Percentiles rank a stretch among this genome's conserved stretches.
These are phyloP conservation scores for Penicillium griseofulvum DNA, from an alignment of 2,329 filamentous ascomycete species.

Conservation along the genomic window DNA sequence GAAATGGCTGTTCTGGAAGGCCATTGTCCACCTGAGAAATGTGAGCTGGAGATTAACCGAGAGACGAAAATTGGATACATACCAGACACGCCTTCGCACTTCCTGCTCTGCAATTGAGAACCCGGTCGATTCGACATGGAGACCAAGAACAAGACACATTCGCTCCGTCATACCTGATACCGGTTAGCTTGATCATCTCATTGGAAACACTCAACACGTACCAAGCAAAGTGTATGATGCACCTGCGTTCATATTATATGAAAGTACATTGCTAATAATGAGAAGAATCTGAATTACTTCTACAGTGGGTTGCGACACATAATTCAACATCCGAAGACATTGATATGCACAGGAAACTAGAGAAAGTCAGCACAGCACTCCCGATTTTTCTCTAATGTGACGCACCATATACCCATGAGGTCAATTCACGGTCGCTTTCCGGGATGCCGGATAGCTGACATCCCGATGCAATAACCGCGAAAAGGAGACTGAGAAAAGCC, in stretches of 20 bases:
- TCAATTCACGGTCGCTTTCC: slow-evolving; percentile 58
- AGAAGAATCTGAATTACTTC: slow-evolving; percentile 62
- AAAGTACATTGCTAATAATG: slow-evolving; percentile 61
- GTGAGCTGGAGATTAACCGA: neutral
- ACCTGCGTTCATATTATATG: slow-evolving; percentile 64
- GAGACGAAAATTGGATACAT: slow-evolving; percentile 9
- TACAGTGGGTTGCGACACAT: slow-evolving; percentile 59
- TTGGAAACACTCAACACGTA: slow-evolving; percentile 20
- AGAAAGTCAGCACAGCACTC: slow-evolving; percentile 15
- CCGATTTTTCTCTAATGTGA: slow-evolving; percentile 3
- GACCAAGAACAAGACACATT: slow-evolving; percentile 57
- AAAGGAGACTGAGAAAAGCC: slow-evolving; percentile 59
- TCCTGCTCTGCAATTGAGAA: slow-evolving; percentile 46
- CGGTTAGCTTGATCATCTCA: slow-evolving; percentile 18
- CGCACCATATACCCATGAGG: slow-evolving; percentile 62
- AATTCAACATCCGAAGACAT: slow-evolving; percentile 62
- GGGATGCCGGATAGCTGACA: slow-evolving; percentile 58
- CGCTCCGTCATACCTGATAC: slow-evolving; percentile 34
- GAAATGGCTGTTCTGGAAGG: slow-evolving; percentile 61
- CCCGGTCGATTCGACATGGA: slow-evolving; percentile 55
- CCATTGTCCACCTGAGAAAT: slow-evolving; percentile 51
- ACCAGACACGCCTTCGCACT: slow-evolving; percentile 40
- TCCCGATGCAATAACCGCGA: slow-evolving; percentile 61
- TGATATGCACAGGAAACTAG: slow-evolving; percentile 63
- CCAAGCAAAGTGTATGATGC: slow-evolving; percentile 61